Conservation (phyloP, 768 basidiomycete species). For the Agaricus sinodeliciosus region DNA sequence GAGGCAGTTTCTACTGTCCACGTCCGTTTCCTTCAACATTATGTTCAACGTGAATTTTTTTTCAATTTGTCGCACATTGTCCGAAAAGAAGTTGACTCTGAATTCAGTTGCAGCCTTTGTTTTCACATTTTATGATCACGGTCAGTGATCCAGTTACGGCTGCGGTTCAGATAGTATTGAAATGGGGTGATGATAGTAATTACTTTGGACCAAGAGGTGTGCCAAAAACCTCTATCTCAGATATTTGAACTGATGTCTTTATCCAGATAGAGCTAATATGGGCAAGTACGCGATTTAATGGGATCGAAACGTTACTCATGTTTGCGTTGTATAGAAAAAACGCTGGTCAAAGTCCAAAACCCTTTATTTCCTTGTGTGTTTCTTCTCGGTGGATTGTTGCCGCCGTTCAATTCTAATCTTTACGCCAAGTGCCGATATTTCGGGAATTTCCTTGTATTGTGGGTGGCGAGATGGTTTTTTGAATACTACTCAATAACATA, state of each 20-base stretch:
- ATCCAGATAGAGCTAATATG: conserved; percentile 19
- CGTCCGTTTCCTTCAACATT: conserved; percentile 14
- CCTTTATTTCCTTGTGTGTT: conserved; percentile 17
- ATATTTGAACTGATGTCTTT: background rate
- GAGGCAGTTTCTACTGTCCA: background rate
- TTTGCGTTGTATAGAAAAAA: conserved; percentile 10
- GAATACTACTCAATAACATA: background rate
- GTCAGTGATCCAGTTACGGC: conserved; percentile 7
- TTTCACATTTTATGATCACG: conserved; percentile 18
- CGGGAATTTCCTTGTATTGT: conserved; percentile 17
- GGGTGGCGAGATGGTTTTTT: background rate
- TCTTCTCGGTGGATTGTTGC: background rate
- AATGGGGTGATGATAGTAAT: conserved; percentile 8
- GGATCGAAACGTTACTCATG: background rate
- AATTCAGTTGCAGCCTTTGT: conserved; percentile 16
- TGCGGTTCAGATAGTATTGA: background rate
- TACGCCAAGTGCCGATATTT: conserved; percentile 17
- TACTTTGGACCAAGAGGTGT: conserved; percentile 19
- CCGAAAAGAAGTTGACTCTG: background rate
- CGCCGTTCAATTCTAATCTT: background rate
- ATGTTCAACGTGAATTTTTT: conserved; percentile 17
- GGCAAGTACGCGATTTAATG: conserved; percentile 8
- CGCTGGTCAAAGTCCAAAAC: conserved; percentile 18
- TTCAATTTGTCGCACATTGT: background rate
- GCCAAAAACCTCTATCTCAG: background rate